Base-by-base conservation (phyloP, 352 stramenopile genomes). In the Pythium rishiriense region DNA sequence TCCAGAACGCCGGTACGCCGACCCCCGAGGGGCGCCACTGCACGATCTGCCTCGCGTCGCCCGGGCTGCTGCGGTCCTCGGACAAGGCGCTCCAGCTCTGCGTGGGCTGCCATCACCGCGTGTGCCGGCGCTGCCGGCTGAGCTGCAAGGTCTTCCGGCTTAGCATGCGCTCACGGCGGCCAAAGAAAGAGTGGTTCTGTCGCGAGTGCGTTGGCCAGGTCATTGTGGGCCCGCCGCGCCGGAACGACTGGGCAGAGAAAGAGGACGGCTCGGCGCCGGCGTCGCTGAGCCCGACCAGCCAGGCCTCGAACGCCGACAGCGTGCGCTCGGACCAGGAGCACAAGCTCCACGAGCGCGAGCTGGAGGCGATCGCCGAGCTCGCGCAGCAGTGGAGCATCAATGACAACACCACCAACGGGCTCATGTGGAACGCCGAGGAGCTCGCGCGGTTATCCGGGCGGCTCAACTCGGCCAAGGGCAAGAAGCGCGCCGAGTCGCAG, bases 191-290 rank as follows among this genome's bases (percentile, higher is more conserved):
- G 46, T 53, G 43, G 4, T 90, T 90, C 51, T 90, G 81, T 37
- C 74, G 69, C 28, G 77, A 83, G 42, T 90, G 81, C 43, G 73
- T 90, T 22, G 68, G 76, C 62, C 69, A 70, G n/a, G 75, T 85
- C 28, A 66, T 81, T 21, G 55, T 72, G 3, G 53, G 65, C 39
- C 55, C 56, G 68, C 64, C 64, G 39, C 54, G 57, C 3, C 35
- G 66, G 11, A 64, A 78, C 33, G 66, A 78, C 25, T 76, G 74
- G 37, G 64, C 73, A 24, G 65, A 68, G 26, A 35, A 58, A 8
- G 63, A 65, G 5, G 31, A 64, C 7, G 31, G 24, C n/a, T n/a
- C n/a, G n/a, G 19, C 43, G 33, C 22, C 22, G 33, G 9, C 41
- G 14, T 19, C 58, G 6, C 50, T 24, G n/a, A 65, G 50, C 24